Percentiles rank a stretch among this genome's conserved stretches.
Evolutionary conservation across 2,329 filamentous ascomycete genomes (phyloP).

Genomic region (Amylocarpus encephaloides): DNA sequence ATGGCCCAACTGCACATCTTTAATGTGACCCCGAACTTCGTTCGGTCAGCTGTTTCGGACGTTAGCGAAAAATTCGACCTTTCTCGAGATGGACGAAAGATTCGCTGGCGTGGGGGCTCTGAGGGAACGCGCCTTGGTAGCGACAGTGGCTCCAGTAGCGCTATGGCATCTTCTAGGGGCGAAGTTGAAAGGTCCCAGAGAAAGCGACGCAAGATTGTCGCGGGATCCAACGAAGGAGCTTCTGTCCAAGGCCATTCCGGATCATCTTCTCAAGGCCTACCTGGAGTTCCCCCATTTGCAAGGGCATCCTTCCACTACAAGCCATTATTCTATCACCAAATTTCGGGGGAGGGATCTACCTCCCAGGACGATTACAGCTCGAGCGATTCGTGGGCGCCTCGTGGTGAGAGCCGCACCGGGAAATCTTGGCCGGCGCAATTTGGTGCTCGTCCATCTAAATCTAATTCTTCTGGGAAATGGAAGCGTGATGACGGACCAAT

Average conservation of each 20-base stretch:
- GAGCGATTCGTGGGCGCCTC: slow-evolving; percentile 1
- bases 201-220: slow-evolving; percentile 24
- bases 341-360: slow-evolving; percentile 38
- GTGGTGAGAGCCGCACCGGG: not conserved
- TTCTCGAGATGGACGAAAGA: slow-evolving; percentile 69
- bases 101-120: slow-evolving; percentile 69
- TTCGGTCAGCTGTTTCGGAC: slow-evolving; percentile 63
- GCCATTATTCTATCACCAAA: slow-evolving; percentile 51
- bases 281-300: slow-evolving; percentile 32
- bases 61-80: slow-evolving; percentile 72
- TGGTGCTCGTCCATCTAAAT: not conserved
- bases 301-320: slow-evolving; percentile 58
- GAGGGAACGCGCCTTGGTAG: slow-evolving; percentile 61
- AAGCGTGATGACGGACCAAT: slow-evolving; percentile 64
- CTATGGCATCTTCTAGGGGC: slow-evolving; percentile 37
- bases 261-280: slow-evolving; percentile 5
- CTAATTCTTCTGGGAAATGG: slow-evolving; percentile 35
- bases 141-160: slow-evolving; percentile 50
- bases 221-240: not conserved
- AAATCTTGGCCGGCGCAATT: not conserved
- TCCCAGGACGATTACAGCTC: slow-evolving; percentile 42
- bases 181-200: slow-evolving; percentile 13
- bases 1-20: slow-evolving; percentile 81
- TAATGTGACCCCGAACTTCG: slow-evolving; percentile 73
- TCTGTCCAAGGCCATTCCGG: slow-evolving; percentile 11